Percentiles rank a stretch among this genome's conserved stretches.
Conservation (phyloP, 441 rosid species). For the Flueggea neowawraea region DNA sequence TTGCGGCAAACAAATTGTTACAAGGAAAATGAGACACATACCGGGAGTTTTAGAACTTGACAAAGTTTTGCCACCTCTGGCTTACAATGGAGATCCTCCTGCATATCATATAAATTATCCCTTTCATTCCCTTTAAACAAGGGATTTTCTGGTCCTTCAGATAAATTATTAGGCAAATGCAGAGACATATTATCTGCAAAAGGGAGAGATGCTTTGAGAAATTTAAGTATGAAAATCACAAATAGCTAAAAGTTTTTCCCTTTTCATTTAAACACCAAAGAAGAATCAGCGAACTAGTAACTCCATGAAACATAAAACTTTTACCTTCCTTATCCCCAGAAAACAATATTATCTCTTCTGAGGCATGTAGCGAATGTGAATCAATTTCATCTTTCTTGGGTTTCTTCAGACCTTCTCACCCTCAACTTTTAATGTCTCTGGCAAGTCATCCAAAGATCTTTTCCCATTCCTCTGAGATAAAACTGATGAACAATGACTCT, state of each 20-base stretch:
- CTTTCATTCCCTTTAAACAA: slow-evolving; percentile 31
- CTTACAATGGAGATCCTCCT: slow-evolving; percentile 55
- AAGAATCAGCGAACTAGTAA: background rate
- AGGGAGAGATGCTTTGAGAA: no score
- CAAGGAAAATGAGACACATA: slow-evolving; percentile 36
- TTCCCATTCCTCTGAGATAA: slow-evolving; percentile 66
- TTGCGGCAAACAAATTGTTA: slow-evolving; percentile 7
- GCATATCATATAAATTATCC: slow-evolving; percentile 39
- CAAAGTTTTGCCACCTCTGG: slow-evolving; percentile 63
- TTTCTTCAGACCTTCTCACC: slow-evolving; percentile 45
- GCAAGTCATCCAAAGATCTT: slow-evolving; percentile 31
- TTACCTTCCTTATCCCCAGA: slow-evolving; percentile 45
- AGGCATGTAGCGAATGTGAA: slow-evolving; percentile 19
- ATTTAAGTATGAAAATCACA: no score
- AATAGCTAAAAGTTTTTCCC: no score
- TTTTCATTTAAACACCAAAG: no score
- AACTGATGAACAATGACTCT: slow-evolving; percentile 33
- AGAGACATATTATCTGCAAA: slow-evolving; percentile 3
- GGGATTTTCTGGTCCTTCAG: slow-evolving; percentile 30
- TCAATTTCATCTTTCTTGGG: slow-evolving; percentile 43
- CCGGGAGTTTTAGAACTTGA: slow-evolving; percentile 62
- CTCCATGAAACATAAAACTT: slow-evolving; percentile 1
- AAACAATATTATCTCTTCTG: slow-evolving; percentile 21
- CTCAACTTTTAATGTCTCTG: slow-evolving; percentile 28
- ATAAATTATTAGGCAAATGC: slow-evolving; percentile 24